Percentiles rank a stretch among this genome's conserved stretches.
Evolutionary conservation across 2,329 filamentous ascomycete genomes (phyloP).

Genomic region (Stylonectria norvegica): DNA sequence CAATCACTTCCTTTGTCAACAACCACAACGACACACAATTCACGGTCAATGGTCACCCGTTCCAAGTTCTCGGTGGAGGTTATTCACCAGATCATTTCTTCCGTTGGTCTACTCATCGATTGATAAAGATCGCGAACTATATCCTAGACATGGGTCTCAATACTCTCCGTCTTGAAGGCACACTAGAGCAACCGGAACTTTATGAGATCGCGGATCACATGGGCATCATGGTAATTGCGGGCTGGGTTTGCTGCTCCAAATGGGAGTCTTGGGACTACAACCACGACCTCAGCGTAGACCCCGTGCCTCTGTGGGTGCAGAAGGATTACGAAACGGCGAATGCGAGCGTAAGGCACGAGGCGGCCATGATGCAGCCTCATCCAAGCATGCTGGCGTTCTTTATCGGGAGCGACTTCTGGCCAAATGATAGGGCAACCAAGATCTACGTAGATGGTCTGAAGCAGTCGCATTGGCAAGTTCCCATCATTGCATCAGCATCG

Average conservation of each 20-base stretch:
- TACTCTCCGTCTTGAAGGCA: conserved; percentile 61
- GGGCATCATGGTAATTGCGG: conserved; percentile 59
- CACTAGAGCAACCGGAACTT: conserved; percentile 59
- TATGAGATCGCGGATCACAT: conserved; percentile 57
- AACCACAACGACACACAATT: conserved; percentile 53
- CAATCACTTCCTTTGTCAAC: conserved; percentile 49
- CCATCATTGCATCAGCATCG: conserved; percentile 56
- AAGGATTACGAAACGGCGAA: conserved; percentile 54
- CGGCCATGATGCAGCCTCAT: conserved; percentile 56
- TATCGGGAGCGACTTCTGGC: conserved; percentile 62
- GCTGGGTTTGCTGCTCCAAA: conserved; percentile 67
- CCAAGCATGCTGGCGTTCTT: conserved; percentile 57
- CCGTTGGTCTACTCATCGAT: conserved; percentile 49
- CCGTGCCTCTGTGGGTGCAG: conserved; percentile 43
- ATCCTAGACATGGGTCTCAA: conserved; percentile 61
- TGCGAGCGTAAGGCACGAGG: conserved; percentile 57
- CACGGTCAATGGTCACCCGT: conserved; percentile 52
- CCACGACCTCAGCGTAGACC: conserved; percentile 42
- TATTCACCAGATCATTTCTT: conserved; percentile 61
- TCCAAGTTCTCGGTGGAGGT: conserved; percentile 59
- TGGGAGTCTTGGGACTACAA: conserved; percentile 65
- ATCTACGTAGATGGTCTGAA: conserved; percentile 51
- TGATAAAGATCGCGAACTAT: conserved; percentile 49
- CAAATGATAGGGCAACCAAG: conserved; percentile 52
- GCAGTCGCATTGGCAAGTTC: conserved; percentile 51